phyloP scores from a whole-genome alignment of 179 eudicot genomes.

The Spinacia oleracea region DNA sequence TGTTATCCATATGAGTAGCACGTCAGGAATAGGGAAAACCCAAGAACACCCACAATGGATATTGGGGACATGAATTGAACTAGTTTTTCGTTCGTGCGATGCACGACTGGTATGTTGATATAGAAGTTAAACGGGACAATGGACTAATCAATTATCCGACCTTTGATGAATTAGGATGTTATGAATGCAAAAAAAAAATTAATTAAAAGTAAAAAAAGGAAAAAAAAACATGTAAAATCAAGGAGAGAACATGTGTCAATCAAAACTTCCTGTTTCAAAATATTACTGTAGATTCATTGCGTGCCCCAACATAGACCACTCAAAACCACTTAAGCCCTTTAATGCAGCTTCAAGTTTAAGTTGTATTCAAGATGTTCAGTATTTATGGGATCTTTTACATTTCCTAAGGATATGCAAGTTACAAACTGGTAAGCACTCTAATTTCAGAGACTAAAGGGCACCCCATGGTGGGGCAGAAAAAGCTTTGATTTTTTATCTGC shows the following conservation, averaged over 20 bases:
- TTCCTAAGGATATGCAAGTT: too few species aligned
- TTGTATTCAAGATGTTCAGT: neutral
- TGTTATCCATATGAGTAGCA: neutral
- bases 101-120: too few species aligned
- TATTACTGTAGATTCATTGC: too few species aligned
- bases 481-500: neutral
- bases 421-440: neutral
- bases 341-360: neutral
- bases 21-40: neutral
- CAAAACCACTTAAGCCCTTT: neutral
- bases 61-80: neutral
- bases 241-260: too few species aligned
- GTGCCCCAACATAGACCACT: neutral
- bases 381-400: neutral
- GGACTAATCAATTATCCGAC: too few species aligned
- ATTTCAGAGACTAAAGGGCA: neutral
- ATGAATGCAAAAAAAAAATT: too few species aligned
- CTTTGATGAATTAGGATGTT: too few species aligned
- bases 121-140: too few species aligned
- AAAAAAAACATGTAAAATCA: too few species aligned
- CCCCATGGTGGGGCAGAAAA: neutral
- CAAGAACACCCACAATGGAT: neutral
- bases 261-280: too few species aligned
- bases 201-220: too few species aligned
- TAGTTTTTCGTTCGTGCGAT: too few species aligned